Conservation (phyloP, 169 alveolate species). For the Eimeria praecox region DNA sequence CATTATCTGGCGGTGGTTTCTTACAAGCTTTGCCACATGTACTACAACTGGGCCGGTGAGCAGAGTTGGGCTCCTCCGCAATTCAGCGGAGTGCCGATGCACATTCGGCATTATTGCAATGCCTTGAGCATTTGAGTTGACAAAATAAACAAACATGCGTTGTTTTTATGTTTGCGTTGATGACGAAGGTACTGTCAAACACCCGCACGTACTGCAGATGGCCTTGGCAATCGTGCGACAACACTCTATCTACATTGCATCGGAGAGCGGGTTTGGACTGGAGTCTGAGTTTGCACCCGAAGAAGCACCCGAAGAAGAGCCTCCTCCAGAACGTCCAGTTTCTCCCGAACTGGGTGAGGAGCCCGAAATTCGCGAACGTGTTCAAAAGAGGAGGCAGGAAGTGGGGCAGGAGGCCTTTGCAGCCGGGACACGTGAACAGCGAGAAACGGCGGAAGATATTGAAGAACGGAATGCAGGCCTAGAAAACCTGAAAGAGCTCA, state of each 20-base stretch:
- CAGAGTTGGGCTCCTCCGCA: background rate
- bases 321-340: background rate
- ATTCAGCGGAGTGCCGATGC: background rate
- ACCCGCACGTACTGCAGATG: conserved; percentile 73
- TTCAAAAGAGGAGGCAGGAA: conserved; percentile 69
- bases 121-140: background rate
- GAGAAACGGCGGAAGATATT: conserved; percentile 21
- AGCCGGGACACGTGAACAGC: background rate
- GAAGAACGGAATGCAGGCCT: conserved; percentile 63
- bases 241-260: conserved; percentile 54
- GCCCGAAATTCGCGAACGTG: conserved; percentile 44
- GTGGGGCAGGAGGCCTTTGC: conserved; percentile 14
- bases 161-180: background rate
- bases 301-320: background rate
- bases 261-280: conserved; percentile 66
- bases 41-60: conserved; percentile 75
- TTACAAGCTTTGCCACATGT: conserved; percentile 70
- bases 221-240: conserved; percentile 70
- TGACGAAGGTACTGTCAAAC: conserved; percentile 69
- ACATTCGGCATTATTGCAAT: background rate
- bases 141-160: background rate
- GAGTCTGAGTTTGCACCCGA: conserved; percentile 50
- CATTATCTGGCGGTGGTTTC: conserved; percentile 67
- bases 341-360: conserved; percentile 72
- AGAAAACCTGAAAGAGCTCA: conserved; percentile 64